Percentiles rank a stretch among this genome's conserved stretches.
These are phyloP conservation scores for Curvularia lunata DNA, from an alignment of 2,329 filamentous ascomycete genomes.

Conservation along the genomic window DNA sequence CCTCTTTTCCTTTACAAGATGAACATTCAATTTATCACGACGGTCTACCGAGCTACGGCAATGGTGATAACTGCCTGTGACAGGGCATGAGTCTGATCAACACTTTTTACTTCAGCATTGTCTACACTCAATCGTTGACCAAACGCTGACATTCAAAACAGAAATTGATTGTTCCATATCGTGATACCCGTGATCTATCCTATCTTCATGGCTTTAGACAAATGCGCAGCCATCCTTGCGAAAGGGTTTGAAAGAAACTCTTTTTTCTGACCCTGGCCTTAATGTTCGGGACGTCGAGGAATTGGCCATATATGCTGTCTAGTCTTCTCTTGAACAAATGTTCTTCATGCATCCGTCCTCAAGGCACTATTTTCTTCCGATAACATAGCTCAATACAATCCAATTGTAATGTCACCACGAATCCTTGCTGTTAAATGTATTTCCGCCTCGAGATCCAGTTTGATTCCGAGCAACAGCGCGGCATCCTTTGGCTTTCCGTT, in stretches of 20 bases:
- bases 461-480: slow-evolving; percentile 66
- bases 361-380: background rate
- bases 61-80: slow-evolving; percentile 84
- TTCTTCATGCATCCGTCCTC: background rate
- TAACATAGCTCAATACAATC: slow-evolving; percentile 56
- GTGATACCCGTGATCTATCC: background rate
- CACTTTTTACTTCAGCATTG: background rate
- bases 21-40: slow-evolving; percentile 69
- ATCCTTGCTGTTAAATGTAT: slow-evolving; percentile 67
- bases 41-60: slow-evolving; percentile 82
- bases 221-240: background rate
- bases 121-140: background rate
- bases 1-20: slow-evolving; percentile 37
- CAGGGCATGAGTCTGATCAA: slow-evolving; percentile 62
- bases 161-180: background rate
- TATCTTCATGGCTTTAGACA: background rate
- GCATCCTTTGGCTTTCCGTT: slow-evolving; percentile 65
- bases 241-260: background rate
- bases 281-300: too few relatives aligned
- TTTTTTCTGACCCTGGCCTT: background rate
- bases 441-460: slow-evolving; percentile 68
- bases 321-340: background rate
- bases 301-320: background rate
- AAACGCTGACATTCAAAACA: slow-evolving; percentile 16
- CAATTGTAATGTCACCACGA: slow-evolving; percentile 66